Percentiles rank a stretch among this genome's conserved stretches.
These are phyloP conservation scores for Globisporangium camurandrum DNA, from an alignment of 352 stramenopile species.

Conservation along the genomic window DNA sequence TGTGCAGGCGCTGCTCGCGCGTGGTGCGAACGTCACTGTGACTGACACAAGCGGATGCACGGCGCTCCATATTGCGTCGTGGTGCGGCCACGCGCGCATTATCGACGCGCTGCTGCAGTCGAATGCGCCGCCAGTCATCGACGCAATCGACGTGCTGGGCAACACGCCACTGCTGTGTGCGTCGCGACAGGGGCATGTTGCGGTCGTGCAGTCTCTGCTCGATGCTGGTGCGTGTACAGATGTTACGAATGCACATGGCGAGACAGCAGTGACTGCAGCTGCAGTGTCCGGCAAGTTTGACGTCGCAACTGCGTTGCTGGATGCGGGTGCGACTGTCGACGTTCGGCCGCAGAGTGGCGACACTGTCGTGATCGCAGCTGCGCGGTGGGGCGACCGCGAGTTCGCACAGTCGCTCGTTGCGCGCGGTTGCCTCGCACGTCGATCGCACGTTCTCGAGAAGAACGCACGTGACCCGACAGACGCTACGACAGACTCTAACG, in stretches of 20 bases:
- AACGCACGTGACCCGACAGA: not conserved
- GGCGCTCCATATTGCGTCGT: not conserved
- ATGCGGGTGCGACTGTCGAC: not conserved
- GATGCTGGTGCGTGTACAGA: no score
- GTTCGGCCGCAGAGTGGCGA: not conserved
- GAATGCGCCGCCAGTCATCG: not conserved
- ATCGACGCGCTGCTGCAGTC: not conserved
- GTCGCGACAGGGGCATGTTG: not conserved
- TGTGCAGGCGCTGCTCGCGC: not conserved
- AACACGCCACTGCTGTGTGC: constrained; percentile 1
- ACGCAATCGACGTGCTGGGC: not conserved
- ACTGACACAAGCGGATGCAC: not conserved
- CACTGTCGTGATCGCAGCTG: constrained; percentile 2
- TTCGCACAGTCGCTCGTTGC: not conserved
- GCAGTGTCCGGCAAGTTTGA: constrained; percentile 1
- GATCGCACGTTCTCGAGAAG: not conserved
- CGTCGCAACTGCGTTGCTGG: not conserved
- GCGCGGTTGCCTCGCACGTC: not conserved
- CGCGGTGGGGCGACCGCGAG: not conserved
- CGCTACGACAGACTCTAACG: not conserved
- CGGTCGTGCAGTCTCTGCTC: no score
- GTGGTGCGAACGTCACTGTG: not conserved
- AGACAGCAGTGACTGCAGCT: constrained; percentile 3
- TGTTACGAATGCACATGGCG: not conserved
- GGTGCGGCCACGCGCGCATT: not conserved